A percentile compares a stretch with the other conserved stretches of the same genome.
Conservation (phyloP, 139 green algal genomes). For the Chlorella vulgaris region DNA sequence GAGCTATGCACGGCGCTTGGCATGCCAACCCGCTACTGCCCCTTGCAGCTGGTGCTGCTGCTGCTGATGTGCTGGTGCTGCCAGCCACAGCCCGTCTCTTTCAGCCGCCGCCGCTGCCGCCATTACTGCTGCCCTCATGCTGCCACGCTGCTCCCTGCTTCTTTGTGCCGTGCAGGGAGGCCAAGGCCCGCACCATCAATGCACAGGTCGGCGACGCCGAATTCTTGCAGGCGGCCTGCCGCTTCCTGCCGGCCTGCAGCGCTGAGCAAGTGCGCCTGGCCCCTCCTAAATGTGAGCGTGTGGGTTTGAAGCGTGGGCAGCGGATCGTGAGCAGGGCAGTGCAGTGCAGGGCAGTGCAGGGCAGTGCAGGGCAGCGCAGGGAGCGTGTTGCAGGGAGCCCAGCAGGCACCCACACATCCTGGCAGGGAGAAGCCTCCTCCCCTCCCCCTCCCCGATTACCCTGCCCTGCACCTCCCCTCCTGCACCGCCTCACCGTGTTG, state of each 20-base stretch:
- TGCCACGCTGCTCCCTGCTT: not conserved
- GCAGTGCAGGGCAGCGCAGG: no score
- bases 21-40: no score
- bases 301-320: not conserved
- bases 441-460: no score
- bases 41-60: not conserved
- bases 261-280: slow-evolving; percentile 60
- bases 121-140: not conserved
- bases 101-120: not conserved
- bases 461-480: no score
- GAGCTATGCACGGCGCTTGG: no score
- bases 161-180: slow-evolving; percentile 4
- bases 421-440: no score
- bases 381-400: not conserved
- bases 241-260: slow-evolving; percentile 61
- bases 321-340: not conserved
- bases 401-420: no score
- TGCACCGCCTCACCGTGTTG: no score
- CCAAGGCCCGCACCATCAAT: slow-evolving; percentile 16
- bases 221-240: slow-evolving; percentile 47
- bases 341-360: not conserved
- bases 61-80: not conserved
- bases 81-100: no score
- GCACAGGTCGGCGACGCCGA: slow-evolving; percentile 34
- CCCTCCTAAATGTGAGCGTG: slow-evolving; percentile 69